phyloP scores from a whole-genome alignment of 2,329 filamentous ascomycete genomes.

The Alternaria infectoria region DNA sequence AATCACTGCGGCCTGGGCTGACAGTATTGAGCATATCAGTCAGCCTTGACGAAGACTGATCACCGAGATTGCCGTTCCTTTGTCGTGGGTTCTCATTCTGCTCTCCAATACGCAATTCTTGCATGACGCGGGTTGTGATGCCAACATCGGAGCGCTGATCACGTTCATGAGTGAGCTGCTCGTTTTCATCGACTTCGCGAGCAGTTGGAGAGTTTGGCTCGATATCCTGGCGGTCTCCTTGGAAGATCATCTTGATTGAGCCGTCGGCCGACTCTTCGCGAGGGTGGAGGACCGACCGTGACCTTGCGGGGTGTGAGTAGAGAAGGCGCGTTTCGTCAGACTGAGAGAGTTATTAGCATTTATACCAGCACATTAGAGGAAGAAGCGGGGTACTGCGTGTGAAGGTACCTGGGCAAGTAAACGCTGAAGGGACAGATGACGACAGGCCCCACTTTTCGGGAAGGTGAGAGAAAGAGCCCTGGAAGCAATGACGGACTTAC shows the following conservation, averaged over 20 bases:
- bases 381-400: slow-evolving; percentile 3
- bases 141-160: slow-evolving; percentile 7
- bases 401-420: slow-evolving; percentile 6
- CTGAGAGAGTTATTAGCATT: slow-evolving; percentile 24
- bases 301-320: slow-evolving; percentile 23
- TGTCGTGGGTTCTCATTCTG: background rate
- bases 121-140: slow-evolving; percentile 23
- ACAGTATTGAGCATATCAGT: slow-evolving; percentile 36
- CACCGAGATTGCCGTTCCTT: slow-evolving; percentile 4
- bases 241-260: slow-evolving; percentile 34
- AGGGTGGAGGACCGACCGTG: slow-evolving; percentile 2
- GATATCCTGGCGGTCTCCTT: slow-evolving; percentile 30
- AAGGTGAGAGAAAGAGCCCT: slow-evolving; percentile 14
- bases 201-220: slow-evolving; percentile 20
- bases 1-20: slow-evolving; percentile 21
- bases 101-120: slow-evolving; percentile 26
- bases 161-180: background rate
- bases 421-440: background rate
- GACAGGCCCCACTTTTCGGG: slow-evolving; percentile 5
- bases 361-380: background rate
- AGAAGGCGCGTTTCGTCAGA: slow-evolving; percentile 31
- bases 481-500: slow-evolving; percentile 33
- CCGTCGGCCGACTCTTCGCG: slow-evolving; percentile 21
- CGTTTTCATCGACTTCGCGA: slow-evolving; percentile 8
- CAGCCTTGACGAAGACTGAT: slow-evolving; percentile 32